Evolutionary conservation across 2,329 filamentous ascomycete genomes (phyloP).

Genomic region (Claviceps spartinae): DNA sequence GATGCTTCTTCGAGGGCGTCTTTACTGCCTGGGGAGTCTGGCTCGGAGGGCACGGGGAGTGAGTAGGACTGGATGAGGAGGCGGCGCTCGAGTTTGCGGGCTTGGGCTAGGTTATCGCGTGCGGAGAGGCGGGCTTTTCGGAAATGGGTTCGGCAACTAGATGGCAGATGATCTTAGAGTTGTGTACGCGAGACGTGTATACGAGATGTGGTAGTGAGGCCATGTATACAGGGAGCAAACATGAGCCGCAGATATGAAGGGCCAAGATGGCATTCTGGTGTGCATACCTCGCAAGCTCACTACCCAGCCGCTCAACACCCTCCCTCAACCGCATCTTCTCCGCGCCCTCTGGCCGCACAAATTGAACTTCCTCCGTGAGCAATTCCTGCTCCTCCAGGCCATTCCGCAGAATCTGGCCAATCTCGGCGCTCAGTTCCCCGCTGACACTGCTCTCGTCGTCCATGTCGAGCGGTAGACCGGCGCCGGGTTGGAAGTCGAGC

Average conservation of each 20-base stretch:
- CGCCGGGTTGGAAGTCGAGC: constrained; percentile 45
- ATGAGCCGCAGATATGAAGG: too few species aligned
- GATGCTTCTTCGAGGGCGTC: constrained; percentile 11
- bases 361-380: constrained; percentile 63
- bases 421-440: constrained; percentile 66
- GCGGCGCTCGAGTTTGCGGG: constrained; percentile 64
- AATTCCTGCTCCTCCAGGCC: constrained; percentile 76
- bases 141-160: constrained; percentile 52
- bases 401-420: constrained; percentile 62
- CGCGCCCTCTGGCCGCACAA: constrained; percentile 40
- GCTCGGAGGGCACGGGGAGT: constrained; percentile 19
- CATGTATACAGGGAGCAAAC: too few species aligned
- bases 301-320: constrained; percentile 49
- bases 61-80: constrained; percentile 56
- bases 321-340: constrained; percentile 54
- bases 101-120: constrained; percentile 58
- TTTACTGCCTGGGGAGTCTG: constrained; percentile 13
- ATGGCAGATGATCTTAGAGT: background rate
- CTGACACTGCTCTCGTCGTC: constrained; percentile 41
- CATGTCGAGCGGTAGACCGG: constrained; percentile 32
- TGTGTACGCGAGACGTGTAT: background rate
- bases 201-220: too few species aligned
- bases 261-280: too few species aligned
- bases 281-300: constrained; percentile 56
- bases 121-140: constrained; percentile 71